Base-by-base conservation (phyloP, 306 rosid species). In the Acacia melanoxylon region DNA sequence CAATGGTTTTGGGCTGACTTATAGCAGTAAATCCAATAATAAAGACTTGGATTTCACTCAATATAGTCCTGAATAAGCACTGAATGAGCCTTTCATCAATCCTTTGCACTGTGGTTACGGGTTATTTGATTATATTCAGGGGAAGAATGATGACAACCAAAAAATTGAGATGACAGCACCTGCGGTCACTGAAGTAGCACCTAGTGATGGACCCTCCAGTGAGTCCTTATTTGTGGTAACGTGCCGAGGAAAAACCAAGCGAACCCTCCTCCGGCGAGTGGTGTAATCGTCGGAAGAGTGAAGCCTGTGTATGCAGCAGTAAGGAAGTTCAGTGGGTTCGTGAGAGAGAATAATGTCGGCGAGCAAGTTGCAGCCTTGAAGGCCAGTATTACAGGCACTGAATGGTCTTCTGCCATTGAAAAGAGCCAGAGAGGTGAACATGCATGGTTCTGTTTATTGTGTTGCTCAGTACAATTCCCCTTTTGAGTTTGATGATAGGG, bases 161-260 rank as follows among this genome's bases (percentile, higher is more conserved):
- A 86, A 85, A 20, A 90, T 94, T 56, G 96, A 94, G 87, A 94
- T 94, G 98, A 94, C 94, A 40, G 97, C 85, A 0, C 98, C 97
- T 2, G 97, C 92, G 70, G 74, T 94, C 49, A 70, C 83, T 19
- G 85, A 94, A 78, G 85, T 90, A 13, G 78, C 71, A 27, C 93
- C 93, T 0, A 91, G 92, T 29, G 90, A 91, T 52, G 97, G 96
- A 72, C 92, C 96, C 3, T 83, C 90, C 0, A 89, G 94, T 27
- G 83, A 90, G 42, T 94, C 97, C 31, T 86, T 93, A 22, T 88
- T 94, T 74, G 89, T 86, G 3, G 96, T 92, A 14, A 65, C 75
- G 92, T 94, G 5, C 97, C 97, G 1, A 90, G 88, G 79, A 75
- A 63, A 85, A 94, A 92, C 91, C 92, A 92, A 74, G 92, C 87